Base-by-base conservation (phyloP, 306 rosid genomes). In the Castanea crenata region DNA sequence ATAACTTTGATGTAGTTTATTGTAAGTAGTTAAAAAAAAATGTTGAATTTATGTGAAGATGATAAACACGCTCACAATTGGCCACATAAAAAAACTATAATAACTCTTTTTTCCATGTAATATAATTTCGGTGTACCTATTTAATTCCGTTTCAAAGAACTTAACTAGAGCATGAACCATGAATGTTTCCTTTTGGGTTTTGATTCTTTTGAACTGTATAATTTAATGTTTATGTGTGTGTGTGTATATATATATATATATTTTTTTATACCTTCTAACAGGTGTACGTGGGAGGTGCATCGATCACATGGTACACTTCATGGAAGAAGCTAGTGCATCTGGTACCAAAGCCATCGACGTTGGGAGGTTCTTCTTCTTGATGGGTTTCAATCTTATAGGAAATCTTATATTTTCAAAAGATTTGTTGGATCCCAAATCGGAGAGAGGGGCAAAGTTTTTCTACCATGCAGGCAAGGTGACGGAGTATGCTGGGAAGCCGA, bases 401-500 rank as follows among this genome's bases (percentile, higher is more conserved):
- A 94, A 94, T 74, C 87, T 94, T 5, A 86, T 94, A 29, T 94
- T 94, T 56, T 94, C 98, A 1, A 89, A 80, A 83, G 98, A 94
- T 73, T 85, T 94, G 67, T 57, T 92, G 82, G 92, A 89, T 18
- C 78, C 89, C 9, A 72, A 87, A 15, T 89, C 87, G 20, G 90
- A 86, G 80, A 90, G 89, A 74, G 98, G 98, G 7, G 87, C 74
- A 1, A 74, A 25, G 34, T 94, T 94, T 67, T 92, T 89, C 65
- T 49, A 76, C 74, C 97, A 94, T 54, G 87, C 93, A 0, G 77
- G 88, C 1, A 87, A 87, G 79, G 92, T 94, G 25, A 92, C 89
- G 98, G 94, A 94, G 80, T 78, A 79, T 31, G 93, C 96, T 21
- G 98, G 97, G 74, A 92, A 89, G 76, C 97, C 97, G 1, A 92